Conservation (phyloP, 225 moss, liverwort and hornwort genomes). For the Climacium dendroides region DNA sequence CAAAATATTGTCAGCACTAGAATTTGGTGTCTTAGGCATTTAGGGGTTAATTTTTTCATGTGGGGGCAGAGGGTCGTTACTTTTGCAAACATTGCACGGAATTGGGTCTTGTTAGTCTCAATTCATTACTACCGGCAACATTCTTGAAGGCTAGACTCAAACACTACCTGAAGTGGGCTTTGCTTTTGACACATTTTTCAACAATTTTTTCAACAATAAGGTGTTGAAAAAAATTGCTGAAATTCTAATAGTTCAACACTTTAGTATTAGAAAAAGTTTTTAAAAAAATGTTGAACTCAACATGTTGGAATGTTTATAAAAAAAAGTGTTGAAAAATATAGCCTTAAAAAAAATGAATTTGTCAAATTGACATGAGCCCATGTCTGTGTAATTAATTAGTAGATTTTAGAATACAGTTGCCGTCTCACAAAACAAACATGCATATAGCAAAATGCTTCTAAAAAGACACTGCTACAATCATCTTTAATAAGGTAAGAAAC, state of each 20-base stretch:
- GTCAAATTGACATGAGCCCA: fast-evolving
- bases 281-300: too few relatives aligned
- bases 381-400: background rate
- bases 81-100: too few relatives aligned
- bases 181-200: background rate
- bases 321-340: background rate
- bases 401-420: fast-evolving
- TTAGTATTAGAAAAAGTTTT: background rate
- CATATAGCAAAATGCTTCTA: fast-evolving
- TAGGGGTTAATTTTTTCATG: too few relatives aligned
- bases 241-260: background rate
- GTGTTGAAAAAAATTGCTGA: background rate
- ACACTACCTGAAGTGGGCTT: background rate
- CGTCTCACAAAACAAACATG: fast-evolving
- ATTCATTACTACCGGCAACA: background rate
- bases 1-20: too few relatives aligned
- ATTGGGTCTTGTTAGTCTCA: background rate
- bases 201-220: background rate
- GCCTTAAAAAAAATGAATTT: fast-evolving
- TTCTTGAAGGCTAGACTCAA: background rate
- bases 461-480: background rate
- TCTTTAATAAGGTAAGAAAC: background rate
- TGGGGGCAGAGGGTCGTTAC: background rate
- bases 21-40: too few relatives aligned
- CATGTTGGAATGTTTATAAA: background rate